Base-by-base conservation (phyloP, 169 alveolate species). In the Babesia microti region DNA sequence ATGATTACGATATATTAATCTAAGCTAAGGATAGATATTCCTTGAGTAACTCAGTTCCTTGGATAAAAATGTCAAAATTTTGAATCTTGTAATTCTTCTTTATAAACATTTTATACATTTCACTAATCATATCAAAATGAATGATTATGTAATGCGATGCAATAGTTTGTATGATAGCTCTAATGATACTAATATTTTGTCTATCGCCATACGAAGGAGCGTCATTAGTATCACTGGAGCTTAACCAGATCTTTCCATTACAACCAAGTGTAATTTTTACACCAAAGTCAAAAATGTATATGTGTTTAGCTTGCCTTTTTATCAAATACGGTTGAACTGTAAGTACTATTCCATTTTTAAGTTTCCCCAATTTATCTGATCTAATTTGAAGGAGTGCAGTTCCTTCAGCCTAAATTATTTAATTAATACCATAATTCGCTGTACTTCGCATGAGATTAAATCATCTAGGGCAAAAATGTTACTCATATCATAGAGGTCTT, bases 371-470 rank as follows among this genome's bases (percentile, higher is more conserved):
- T 43, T 85, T 90, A 21, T 85, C 68, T 26, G 90, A 84, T 36
- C 95, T 61, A 2, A 95, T 90, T 55, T 90, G 94, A 30, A 90
- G 61, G 45, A 80, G 43, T 23, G 87, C 83, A 26, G 81, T 63
- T 6, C 87, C 90, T 28, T 83, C 92, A 21, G 65, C 45, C 71
- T 69, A 68, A 14, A 0, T 0, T 5, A 14, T 3, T 1, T 5
- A 5, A 2, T 35, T 32, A 68, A 2, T 35, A 65, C 76, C 36
- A 69, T 68, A 9, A 88, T 57, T 37, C 89, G 75, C 55, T 87
- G 93, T 2, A 90, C 91, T 50, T 90, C 97, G 29, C 92, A 90
- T 48, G 93, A 81, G 21, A 90, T 78, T 30, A 88, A 74, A 55
- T 90, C 94, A 34, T 78, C 80, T 30, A 87, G 91, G 58, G 70